phyloP scores from a whole-genome alignment of 2,329 filamentous ascomycete genomes.

The Ilyonectria robusta region DNA sequence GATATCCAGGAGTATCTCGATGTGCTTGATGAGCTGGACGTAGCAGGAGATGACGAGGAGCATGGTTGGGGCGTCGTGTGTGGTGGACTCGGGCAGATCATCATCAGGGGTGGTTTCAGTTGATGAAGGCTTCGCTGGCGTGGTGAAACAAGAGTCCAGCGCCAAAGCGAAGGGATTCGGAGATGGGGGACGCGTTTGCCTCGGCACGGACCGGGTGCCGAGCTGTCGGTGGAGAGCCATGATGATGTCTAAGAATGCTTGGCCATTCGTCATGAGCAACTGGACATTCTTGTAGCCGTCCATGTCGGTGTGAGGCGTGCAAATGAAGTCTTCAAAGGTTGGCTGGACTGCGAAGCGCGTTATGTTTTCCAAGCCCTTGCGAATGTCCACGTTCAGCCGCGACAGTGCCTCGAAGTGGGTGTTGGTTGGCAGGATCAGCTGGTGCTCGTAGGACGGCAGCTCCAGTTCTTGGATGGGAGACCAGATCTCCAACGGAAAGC shows the following conservation, averaged over 20 bases:
- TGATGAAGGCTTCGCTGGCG: constrained; percentile 16
- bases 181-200: constrained; percentile 19
- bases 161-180: constrained; percentile 26
- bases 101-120: constrained; percentile 4
- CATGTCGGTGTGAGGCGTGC: constrained; percentile 19
- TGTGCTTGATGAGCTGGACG: constrained; percentile 44
- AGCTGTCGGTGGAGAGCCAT: constrained; percentile 44
- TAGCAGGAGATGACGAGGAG: constrained; percentile 51
- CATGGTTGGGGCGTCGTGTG: constrained; percentile 45
- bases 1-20: constrained; percentile 44
- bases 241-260: constrained; percentile 47
- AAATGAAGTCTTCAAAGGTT: constrained; percentile 37
- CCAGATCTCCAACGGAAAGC: constrained; percentile 42
- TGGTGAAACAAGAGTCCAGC: constrained; percentile 18
- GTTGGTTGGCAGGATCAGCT: constrained; percentile 27
- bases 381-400: constrained; percentile 41
- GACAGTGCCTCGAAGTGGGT: constrained; percentile 41
- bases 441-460: constrained; percentile 16
- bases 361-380: constrained; percentile 34
- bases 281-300: constrained; percentile 43
- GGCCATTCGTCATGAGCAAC: constrained; percentile 36
- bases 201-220: constrained; percentile 28
- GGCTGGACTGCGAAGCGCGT: constrained; percentile 14
- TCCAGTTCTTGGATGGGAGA: constrained; percentile 33
- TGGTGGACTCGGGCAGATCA: constrained; percentile 14